phyloP scores from a whole-genome alignment of 2,329 filamentous ascomycete genomes.

The Xylariaceae sp. region DNA sequence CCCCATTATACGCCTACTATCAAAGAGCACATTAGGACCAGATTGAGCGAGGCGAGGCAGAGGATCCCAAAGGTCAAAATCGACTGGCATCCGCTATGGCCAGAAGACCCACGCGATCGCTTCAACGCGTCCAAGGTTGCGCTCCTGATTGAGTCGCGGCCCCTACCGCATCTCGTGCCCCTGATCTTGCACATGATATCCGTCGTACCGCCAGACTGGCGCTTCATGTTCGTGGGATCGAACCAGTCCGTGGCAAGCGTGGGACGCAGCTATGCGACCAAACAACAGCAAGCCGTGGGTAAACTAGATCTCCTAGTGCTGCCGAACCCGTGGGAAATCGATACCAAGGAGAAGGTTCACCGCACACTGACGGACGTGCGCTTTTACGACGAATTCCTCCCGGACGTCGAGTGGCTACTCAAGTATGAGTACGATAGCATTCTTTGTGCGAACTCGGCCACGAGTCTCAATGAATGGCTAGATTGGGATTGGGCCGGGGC shows the following conservation, averaged over 20 bases:
- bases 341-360: slow-evolving; percentile 44
- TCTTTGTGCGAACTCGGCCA: slow-evolving; percentile 49
- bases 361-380: slow-evolving; percentile 45
- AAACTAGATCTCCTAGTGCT: slow-evolving; percentile 48
- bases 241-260: slow-evolving; percentile 43
- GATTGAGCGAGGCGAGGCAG: slow-evolving; percentile 38
- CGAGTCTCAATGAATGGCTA: slow-evolving; percentile 49
- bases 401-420: slow-evolving; percentile 49
- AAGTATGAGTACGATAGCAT: slow-evolving; percentile 53
- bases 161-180: slow-evolving; percentile 44
- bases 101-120: slow-evolving; percentile 30
- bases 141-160: slow-evolving; percentile 47
- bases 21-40: slow-evolving; percentile 34
- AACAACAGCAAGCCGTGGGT: slow-evolving; percentile 45
- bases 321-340: slow-evolving; percentile 44
- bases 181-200: slow-evolving; percentile 48
- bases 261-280: slow-evolving; percentile 41
- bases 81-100: slow-evolving; percentile 23
- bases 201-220: slow-evolving; percentile 51
- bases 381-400: slow-evolving; percentile 49
- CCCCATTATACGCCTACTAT: slow-evolving; percentile 42
- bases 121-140: slow-evolving; percentile 49
- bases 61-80: slow-evolving; percentile 36
- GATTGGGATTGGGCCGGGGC: slow-evolving; percentile 52
- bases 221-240: slow-evolving; percentile 49